Evolutionary conservation across 2,329 filamentous ascomycete genomes (phyloP), one percentile per base, ranked within the genome.

Genomic region (Leptodontidium sp.): DNA sequence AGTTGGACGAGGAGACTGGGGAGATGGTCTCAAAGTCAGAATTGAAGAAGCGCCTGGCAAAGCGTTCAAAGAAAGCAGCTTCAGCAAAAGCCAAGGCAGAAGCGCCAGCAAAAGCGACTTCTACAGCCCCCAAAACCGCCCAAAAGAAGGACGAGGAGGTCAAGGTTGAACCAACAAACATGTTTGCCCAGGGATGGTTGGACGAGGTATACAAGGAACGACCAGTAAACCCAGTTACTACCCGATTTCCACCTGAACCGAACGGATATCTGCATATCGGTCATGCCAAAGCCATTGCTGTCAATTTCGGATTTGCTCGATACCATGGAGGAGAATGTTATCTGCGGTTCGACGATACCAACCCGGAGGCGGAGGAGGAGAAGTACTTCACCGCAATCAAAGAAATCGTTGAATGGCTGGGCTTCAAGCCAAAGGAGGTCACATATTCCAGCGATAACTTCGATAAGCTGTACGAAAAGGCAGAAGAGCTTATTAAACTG

Each of bases 181-280:
- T 94, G 87, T 95, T 94, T 84, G 92, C 93, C 81, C 86, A 89
- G 76, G 92, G 92, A 49, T 95, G 93, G 81, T 85, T 94, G 45
- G 84, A 86, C 63, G 88, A 91, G 4, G 91, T 94, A 38, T 93
- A 90, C 81, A 87, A 90, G 70, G 87, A 91, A 80, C 85, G 88
- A 61, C 89, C 90, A 1, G 82, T 84, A 55, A 87, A 86, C 73
- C 81, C 83, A 15, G 88, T 91, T 24, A 80, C 90, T 61, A 94
- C 91, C 4, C 88, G 92, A 73, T 94, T 95, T 77, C 92, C 92
- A 1, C 92, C 92, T 24, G 92, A 95, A 81, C 96, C 96, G 59
- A 98, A 98, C 79, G 96, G 95, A 65, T 98, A 91, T 79, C 87
- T 98, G 11, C 94, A 98, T 78, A 92, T 98, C 74, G 95, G 95